Conservation (phyloP, 2,329 filamentous ascomycete species). For the Dactylellina sp. region DNA sequence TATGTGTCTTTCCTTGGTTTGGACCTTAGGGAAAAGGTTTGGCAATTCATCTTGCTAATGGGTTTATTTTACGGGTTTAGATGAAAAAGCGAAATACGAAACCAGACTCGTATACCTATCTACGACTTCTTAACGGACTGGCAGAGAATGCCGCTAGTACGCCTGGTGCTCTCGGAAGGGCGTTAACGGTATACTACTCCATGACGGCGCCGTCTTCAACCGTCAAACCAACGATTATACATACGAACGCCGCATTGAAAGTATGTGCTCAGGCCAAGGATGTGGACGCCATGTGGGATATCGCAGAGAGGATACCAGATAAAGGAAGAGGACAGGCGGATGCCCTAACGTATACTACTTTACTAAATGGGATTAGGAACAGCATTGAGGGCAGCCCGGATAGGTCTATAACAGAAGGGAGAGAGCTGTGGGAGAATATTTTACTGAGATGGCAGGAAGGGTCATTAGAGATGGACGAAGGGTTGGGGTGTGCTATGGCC, state of each 20-base stretch:
- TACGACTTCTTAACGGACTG: slow-evolving; percentile 82
- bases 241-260: slow-evolving; percentile 87
- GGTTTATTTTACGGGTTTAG: too few species aligned
- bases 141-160: slow-evolving; percentile 70
- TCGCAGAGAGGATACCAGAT: slow-evolving; percentile 78
- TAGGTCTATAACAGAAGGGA: slow-evolving; percentile 73
- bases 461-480: slow-evolving; percentile 78
- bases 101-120: slow-evolving; percentile 86
- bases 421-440: slow-evolving; percentile 83
- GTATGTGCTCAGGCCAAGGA: slow-evolving; percentile 81
- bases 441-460: slow-evolving; percentile 79
- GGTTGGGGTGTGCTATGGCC: slow-evolving; percentile 83
- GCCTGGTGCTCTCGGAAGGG: slow-evolving; percentile 73
- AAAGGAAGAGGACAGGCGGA: slow-evolving; percentile 74
- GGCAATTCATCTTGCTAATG: too few species aligned
- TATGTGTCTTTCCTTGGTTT: slow-evolving; percentile 50
- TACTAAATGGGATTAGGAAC: slow-evolving; percentile 79
- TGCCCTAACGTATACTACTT: slow-evolving; percentile 80
- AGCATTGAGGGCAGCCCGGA: slow-evolving; percentile 63
- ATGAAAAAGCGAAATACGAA: slow-evolving; percentile 93
- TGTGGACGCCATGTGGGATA: slow-evolving; percentile 81
- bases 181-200: slow-evolving; percentile 80
- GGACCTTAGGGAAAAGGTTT: too few species aligned
- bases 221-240: slow-evolving; percentile 79
- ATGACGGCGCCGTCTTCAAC: slow-evolving; percentile 74